These are phyloP conservation scores for Purshia tridentata DNA, from an alignment of 306 rosid genomes.

Conservation along the genomic window DNA sequence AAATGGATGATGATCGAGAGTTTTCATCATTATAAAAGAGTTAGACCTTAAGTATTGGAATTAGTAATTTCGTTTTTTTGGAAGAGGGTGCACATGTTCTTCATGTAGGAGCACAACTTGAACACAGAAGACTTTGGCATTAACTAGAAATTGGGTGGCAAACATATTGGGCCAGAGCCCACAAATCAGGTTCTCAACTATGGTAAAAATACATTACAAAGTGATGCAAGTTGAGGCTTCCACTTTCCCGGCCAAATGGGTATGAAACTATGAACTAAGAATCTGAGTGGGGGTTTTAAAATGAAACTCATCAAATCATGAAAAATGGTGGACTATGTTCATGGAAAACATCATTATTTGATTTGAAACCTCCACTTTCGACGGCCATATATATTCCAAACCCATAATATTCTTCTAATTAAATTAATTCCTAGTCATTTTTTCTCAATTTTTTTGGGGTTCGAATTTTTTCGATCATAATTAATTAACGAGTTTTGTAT, in stretches of 20 bases:
- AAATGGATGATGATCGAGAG: no score
- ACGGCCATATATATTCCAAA: slow-evolving; percentile 44
- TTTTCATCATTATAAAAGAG: no score
- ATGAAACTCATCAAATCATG: slow-evolving; percentile 27
- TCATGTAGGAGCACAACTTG: slow-evolving; percentile 32
- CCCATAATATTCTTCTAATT: not conserved
- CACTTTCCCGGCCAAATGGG: slow-evolving; percentile 79
- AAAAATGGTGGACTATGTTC: slow-evolving; percentile 29
- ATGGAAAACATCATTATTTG: slow-evolving; percentile 69
- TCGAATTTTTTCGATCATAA: not conserved
- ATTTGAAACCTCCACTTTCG: slow-evolving; percentile 63
- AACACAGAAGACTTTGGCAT: slow-evolving; percentile 27
- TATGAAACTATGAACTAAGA: slow-evolving; percentile 68
- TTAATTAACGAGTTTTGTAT: not conserved
- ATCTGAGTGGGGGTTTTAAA: slow-evolving; percentile 14
- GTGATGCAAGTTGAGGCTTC: slow-evolving; percentile 35
- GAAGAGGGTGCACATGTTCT: slow-evolving; percentile 32
- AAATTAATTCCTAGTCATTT: not conserved
- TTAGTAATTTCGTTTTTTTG: not conserved
- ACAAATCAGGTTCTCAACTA: not conserved
- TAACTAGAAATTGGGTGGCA: slow-evolving; percentile 42
- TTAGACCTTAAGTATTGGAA: no score
- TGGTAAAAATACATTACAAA: slow-evolving; percentile 11
- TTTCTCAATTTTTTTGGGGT: not conserved
- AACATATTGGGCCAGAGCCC: slow-evolving; percentile 66